Conservation (phyloP, 2,329 filamentous ascomycete genomes). For the Fusarium annulatum region DNA sequence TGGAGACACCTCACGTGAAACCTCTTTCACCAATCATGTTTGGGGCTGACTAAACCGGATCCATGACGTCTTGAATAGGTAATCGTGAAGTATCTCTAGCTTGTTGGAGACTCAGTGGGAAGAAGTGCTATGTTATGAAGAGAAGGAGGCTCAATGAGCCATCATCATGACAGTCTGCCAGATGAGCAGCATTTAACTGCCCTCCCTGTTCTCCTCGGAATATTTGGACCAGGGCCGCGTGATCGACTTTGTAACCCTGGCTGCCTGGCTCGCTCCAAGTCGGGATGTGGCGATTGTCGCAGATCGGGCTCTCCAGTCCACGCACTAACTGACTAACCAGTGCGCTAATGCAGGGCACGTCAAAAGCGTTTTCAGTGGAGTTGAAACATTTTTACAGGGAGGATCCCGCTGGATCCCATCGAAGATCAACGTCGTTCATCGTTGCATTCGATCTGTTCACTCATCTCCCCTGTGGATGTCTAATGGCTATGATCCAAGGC, state of each 20-base stretch:
- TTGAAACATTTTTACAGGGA: conserved; percentile 22
- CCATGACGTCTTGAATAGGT: too few relatives aligned
- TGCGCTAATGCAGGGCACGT: conserved; percentile 19
- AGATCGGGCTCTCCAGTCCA: neutral
- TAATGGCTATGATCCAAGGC: accelerated
- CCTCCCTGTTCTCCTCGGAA: neutral
- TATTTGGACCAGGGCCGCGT: neutral
- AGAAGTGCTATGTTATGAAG: too few relatives aligned
- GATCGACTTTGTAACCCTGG: neutral
- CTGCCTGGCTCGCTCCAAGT: neutral
- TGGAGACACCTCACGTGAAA: too few relatives aligned
- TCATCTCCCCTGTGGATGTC: neutral
- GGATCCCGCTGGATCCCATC: neutral
- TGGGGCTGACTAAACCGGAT: too few relatives aligned
- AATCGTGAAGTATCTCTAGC: too few relatives aligned
- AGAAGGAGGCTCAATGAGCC: too few relatives aligned
- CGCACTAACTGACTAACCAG: neutral
- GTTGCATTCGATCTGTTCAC: neutral
- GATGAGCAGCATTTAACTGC: neutral
- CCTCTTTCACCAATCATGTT: too few relatives aligned
- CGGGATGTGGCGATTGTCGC: conserved; percentile 11
- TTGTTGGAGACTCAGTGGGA: too few relatives aligned
- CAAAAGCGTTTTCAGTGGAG: conserved; percentile 7
- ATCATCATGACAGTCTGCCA: too few relatives aligned
- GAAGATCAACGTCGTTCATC: neutral